Evolutionary conservation across 1,284 basidiomycete genomes (phyloP).

Genomic region (Fistulinella cinereoalba): DNA sequence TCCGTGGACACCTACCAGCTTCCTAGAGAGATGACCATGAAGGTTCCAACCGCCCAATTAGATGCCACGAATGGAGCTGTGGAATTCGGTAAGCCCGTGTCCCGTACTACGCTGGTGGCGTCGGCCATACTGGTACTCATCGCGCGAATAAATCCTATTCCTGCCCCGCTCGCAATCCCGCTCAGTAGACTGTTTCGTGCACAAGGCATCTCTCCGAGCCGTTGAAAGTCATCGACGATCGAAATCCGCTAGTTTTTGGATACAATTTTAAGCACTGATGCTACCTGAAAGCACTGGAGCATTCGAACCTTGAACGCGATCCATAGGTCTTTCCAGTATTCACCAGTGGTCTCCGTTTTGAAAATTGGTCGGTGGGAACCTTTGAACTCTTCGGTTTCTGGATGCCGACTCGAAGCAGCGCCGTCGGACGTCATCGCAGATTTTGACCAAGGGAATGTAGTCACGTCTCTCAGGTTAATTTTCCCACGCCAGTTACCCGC

Average conservation of each 20-base stretch:
- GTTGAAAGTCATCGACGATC: constrained; percentile 42
- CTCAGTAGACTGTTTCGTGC: constrained; percentile 50
- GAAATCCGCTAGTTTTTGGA: constrained; percentile 47
- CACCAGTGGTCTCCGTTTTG: constrained; percentile 44
- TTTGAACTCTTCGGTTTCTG: constrained; percentile 10
- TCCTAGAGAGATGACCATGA: constrained; percentile 49
- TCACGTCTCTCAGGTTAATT: no score
- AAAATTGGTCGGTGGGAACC: constrained; percentile 33
- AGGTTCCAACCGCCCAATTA: constrained; percentile 57
- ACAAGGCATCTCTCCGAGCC: constrained; percentile 60
- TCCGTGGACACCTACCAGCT: constrained; percentile 41
- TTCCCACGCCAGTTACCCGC: no score
- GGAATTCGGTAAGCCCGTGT: constrained; percentile 8
- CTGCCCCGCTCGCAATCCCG: constrained; percentile 53
- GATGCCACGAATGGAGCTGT: constrained; percentile 46
- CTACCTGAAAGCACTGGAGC: not conserved
- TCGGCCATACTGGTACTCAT: constrained; percentile 47
- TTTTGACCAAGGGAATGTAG: not conserved
- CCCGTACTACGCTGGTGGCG: not conserved
- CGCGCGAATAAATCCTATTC: constrained; percentile 56
- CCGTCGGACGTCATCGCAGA: constrained; percentile 13
- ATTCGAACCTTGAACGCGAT: constrained; percentile 43
- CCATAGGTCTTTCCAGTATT: constrained; percentile 41
- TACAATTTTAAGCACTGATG: constrained; percentile 13
- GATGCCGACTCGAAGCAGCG: not conserved